phyloP scores from a whole-genome alignment of 441 rosid genomes.

The Arabidopsis lyrata region DNA sequence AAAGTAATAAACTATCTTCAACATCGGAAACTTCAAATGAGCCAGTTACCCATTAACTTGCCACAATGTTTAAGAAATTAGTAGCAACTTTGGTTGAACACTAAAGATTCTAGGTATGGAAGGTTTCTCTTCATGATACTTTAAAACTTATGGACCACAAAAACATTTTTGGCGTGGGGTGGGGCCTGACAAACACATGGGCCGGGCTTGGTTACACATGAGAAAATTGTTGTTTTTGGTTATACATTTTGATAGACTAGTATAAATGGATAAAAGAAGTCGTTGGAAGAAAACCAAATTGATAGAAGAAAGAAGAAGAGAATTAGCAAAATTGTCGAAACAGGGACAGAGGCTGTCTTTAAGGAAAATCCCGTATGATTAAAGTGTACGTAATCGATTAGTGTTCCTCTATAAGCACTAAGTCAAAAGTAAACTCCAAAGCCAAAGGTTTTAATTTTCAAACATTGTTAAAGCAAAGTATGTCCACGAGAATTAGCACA shows the following conservation, averaged over 20 bases:
- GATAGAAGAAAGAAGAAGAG: not conserved
- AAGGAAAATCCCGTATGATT: conserved; percentile 33
- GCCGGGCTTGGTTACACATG: conserved; percentile 10
- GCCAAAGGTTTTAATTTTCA: conserved; percentile 46
- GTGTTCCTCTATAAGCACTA: conserved; percentile 40
- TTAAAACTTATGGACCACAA: not conserved
- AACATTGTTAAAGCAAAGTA: conserved; percentile 34
- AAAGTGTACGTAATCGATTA: conserved; percentile 40
- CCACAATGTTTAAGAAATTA: not conserved
- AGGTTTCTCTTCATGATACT: not conserved
- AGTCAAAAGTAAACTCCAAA: conserved; percentile 46
- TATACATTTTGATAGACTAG: not conserved
- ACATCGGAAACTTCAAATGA: too few relatives aligned
- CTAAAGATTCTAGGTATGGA: not conserved
- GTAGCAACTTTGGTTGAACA: not conserved
- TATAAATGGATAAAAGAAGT: not conserved
- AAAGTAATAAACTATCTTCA: too few relatives aligned
- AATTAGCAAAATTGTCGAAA: conserved; percentile 1
- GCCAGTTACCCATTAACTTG: too few relatives aligned
- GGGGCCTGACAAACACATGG: not conserved
- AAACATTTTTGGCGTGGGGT: not conserved
- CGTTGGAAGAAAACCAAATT: conserved; percentile 9
- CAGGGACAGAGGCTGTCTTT: conserved; percentile 23
- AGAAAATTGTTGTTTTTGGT: not conserved
- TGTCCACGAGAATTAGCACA: conserved; percentile 36